These are phyloP conservation scores for Papiliotrema nemorosa DNA, from an alignment of 1,284 basidiomycete species.

Conservation along the genomic window DNA sequence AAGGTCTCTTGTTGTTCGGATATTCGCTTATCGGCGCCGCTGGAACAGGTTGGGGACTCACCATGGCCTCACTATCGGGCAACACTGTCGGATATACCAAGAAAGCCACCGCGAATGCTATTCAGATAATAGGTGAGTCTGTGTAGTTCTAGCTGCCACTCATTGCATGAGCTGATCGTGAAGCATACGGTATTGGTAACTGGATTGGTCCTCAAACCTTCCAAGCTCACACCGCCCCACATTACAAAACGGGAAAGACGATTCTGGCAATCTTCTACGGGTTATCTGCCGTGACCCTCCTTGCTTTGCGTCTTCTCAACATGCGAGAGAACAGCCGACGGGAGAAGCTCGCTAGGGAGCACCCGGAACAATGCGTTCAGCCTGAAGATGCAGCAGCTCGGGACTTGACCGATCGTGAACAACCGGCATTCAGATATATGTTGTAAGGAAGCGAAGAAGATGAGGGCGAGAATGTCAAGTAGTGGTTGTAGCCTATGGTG, in stretches of 20 bases:
- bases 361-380: constrained; percentile 9
- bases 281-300: constrained; percentile 10
- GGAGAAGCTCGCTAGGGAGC: constrained; percentile 9
- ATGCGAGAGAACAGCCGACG: constrained; percentile 14
- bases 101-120: constrained; percentile 17
- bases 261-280: constrained; percentile 14
- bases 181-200: constrained; percentile 21
- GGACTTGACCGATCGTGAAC: constrained; percentile 18
- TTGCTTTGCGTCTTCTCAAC: constrained; percentile 16
- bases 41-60: constrained; percentile 19
- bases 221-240: constrained; percentile 29
- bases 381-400: constrained; percentile 15
- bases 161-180: no score
- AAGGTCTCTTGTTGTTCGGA: constrained; percentile 17
- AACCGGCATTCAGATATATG: constrained; percentile 18
- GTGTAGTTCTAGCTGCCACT: no score
- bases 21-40: constrained; percentile 14
- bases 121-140: constrained; percentile 23
- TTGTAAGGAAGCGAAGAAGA: no score
- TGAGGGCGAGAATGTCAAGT: no score
- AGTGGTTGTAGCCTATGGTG: no score
- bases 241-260: constrained; percentile 21
- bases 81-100: constrained; percentile 28
- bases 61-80: constrained; percentile 17
- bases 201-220: constrained; percentile 33